Evolutionary conservation across 2,329 filamentous ascomycete species (phyloP).

Genomic region (Sclerotinia borealis): DNA sequence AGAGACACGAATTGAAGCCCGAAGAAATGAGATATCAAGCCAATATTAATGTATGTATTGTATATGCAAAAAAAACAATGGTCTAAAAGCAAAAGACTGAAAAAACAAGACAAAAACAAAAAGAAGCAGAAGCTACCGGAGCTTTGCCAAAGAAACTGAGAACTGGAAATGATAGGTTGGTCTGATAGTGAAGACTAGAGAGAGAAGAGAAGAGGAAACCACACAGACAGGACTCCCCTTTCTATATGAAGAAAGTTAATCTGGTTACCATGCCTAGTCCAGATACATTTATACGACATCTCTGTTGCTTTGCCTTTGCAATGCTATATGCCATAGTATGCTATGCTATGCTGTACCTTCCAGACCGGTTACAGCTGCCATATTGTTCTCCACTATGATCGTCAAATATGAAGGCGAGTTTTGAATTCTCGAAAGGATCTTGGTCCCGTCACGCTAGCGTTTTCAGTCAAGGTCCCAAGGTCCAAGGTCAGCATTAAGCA

Average conservation of each 20-base stretch:
- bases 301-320: not conserved
- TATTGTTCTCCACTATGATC: conserved; percentile 17
- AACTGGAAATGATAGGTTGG: conserved; percentile 23
- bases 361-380: conserved; percentile 4
- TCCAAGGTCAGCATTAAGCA: conserved; percentile 16
- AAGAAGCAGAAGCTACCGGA: conserved; percentile 40
- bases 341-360: not conserved
- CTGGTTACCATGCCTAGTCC: not conserved
- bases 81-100: conserved; percentile 13
- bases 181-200: conserved; percentile 29
- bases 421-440: conserved; percentile 28
- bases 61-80: not conserved
- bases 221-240: conserved; percentile 1
- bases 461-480: conserved; percentile 21
- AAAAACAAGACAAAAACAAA: conserved; percentile 22
- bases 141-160: conserved; percentile 35
- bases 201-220: conserved; percentile 8
- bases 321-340: too few species aligned
- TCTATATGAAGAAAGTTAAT: conserved; percentile 3
- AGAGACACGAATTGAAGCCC: not conserved
- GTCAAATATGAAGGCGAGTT: conserved; percentile 27
- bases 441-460: conserved; percentile 27
- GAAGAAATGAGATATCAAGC: not conserved
- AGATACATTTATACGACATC: not conserved
- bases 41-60: not conserved